Base-by-base conservation (phyloP, 331 rosid species). In the Pyracantha coccinea region DNA sequence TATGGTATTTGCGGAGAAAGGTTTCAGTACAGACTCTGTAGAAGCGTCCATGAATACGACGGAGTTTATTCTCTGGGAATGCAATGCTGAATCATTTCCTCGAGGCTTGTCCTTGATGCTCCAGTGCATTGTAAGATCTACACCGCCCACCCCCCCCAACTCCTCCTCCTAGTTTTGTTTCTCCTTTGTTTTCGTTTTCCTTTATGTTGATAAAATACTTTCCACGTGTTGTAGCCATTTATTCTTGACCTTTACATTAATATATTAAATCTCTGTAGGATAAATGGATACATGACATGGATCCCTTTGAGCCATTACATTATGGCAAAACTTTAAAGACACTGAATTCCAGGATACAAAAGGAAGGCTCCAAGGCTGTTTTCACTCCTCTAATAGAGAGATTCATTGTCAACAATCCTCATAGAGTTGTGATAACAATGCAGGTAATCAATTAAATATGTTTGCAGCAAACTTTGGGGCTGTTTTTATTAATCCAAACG, bases 41-140 rank as follows among this genome's bases (percentile, higher is more conserved):
- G 99, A 94, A 88, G 99, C 99, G 78, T 94, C 97, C 78, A 92
- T 92, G 97, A 94, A 90, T 83, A 88, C 99, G 17, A 94, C 92
- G 83, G 99, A 94, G 78, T 94, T 94, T 13, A 35, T 85, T 92
- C 97, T 79, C 92, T 90, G 29, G 85, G 97, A 82, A 97, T 90
- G 44, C 44, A 94, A 94, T 82, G 90, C 99, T 5, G 99, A 97
- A 71, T 94, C 98, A 68, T 94, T 94, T 84, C 99, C 99, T 52
- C 90, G 97, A 33, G 99, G 99, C 53, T 83, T 92, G 88, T 89
- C 99, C 33, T 86, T 92, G 72, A 94, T 94, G 99, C 96, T 91
- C 17, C 96, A 88, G 59, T 93, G 97, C 81, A 85, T 93, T 72
- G 98, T 93, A 91, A 85, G 90, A 80, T 69, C n/a, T n/a, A 28